phyloP scores from a whole-genome alignment of 345 rosid species.

The Combretum micranthum region DNA sequence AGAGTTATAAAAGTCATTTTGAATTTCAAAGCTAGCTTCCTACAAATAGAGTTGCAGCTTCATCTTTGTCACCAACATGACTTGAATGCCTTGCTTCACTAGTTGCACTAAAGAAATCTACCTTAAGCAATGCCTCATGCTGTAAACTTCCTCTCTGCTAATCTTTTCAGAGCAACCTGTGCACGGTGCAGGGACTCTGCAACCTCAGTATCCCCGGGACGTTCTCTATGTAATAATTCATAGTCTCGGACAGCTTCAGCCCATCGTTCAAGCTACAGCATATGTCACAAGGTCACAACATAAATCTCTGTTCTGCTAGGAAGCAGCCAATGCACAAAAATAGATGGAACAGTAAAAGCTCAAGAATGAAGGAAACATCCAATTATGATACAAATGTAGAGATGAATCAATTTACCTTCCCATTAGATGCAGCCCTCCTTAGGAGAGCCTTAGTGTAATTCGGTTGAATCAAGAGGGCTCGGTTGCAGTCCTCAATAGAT shows the following conservation, averaged over 20 bases:
- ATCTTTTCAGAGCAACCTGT: slow-evolving; percentile 53
- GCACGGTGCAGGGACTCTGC: slow-evolving; percentile 65
- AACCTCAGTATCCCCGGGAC: slow-evolving; percentile 77
- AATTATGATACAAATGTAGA: neutral
- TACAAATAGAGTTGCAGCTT: too few relatives aligned
- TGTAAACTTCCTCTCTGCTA: slow-evolving; percentile 32
- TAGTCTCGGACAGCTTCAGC: slow-evolving; percentile 81
- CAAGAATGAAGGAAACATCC: neutral
- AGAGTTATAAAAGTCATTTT: too few relatives aligned
- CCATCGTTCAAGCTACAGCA: slow-evolving; percentile 68
- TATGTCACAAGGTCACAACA: slow-evolving; percentile 2
- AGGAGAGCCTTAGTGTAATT: slow-evolving; percentile 80
- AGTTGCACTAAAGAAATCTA: slow-evolving; percentile 30
- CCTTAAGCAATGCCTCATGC: slow-evolving; percentile 46
- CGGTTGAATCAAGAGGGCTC: slow-evolving; percentile 65
- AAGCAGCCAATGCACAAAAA: neutral
- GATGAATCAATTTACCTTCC: slow-evolving; percentile 46
- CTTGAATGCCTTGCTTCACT: too few relatives aligned
- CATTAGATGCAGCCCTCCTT: slow-evolving; percentile 83
- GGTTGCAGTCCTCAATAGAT: slow-evolving; percentile 84
- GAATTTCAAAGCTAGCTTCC: too few relatives aligned
- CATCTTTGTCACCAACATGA: too few relatives aligned
- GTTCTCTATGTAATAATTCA: slow-evolving; percentile 68
- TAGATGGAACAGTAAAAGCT: neutral
- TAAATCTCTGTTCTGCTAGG: neutral